A percentile compares a stretch with the other conserved stretches of the same genome.
These are phyloP conservation scores for Hordeum pubiflorum DNA, from an alignment of 202 grass and related monocot genomes.

Conservation along the genomic window DNA sequence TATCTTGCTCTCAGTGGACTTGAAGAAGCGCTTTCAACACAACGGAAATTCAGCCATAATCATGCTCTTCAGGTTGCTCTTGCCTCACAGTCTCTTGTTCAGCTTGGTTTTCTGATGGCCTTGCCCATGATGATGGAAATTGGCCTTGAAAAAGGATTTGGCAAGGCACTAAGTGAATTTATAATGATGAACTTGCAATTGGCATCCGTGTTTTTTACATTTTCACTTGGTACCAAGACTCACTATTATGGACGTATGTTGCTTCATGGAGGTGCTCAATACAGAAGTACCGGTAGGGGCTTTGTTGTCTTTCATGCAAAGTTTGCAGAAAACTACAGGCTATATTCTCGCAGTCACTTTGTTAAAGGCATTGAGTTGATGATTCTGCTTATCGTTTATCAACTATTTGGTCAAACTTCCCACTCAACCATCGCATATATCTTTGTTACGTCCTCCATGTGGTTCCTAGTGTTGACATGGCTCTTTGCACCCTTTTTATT, in stretches of 20 bases:
- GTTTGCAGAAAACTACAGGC: slow-evolving; percentile 90
- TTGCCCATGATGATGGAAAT: slow-evolving; percentile 99
- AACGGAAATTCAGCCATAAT: slow-evolving; percentile 76
- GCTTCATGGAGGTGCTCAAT: slow-evolving; percentile 90
- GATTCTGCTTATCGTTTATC: slow-evolving; percentile 76
- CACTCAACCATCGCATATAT: slow-evolving; percentile 58
- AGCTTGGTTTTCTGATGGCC: slow-evolving; percentile 92
- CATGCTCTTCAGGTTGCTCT: slow-evolving; percentile 82
- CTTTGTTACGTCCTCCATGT: slow-evolving; percentile 72
- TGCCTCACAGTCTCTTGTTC: slow-evolving; percentile 88
- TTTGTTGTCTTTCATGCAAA: slow-evolving; percentile 99
- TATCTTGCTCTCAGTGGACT: slow-evolving; percentile 96
- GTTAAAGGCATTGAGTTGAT: slow-evolving; percentile 88
- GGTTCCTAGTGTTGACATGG: slow-evolving; percentile 88
- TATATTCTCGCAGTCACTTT: slow-evolving; percentile 97
- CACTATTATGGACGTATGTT: slow-evolving; percentile 91
- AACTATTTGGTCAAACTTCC: slow-evolving; percentile 78
- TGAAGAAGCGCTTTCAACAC: slow-evolving; percentile 64
- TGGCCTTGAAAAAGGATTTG: slow-evolving; percentile 89
- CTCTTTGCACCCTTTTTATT: slow-evolving; percentile 89
- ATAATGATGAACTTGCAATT: slow-evolving; percentile 89
- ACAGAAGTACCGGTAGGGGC: slow-evolving; percentile 69
- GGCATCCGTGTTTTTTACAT: slow-evolving; percentile 87
- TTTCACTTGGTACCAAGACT: slow-evolving; percentile 89
- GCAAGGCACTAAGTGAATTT: slow-evolving; percentile 77